These are phyloP conservation scores for Rhynchosporium secalis DNA, from an alignment of 2,329 filamentous ascomycete species.

Conservation along the genomic window DNA sequence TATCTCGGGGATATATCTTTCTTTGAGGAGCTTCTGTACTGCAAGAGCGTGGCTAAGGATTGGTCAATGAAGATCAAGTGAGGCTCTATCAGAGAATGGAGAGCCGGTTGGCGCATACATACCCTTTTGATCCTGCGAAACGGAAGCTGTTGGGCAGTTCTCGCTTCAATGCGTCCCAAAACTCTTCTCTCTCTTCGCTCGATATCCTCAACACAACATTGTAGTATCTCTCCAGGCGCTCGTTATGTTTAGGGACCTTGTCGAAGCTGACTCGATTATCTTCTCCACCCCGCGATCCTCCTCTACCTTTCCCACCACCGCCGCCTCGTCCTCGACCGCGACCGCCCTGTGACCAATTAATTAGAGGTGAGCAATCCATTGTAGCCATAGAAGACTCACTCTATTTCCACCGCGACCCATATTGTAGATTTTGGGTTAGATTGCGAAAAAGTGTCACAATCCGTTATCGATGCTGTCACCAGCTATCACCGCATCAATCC, in stretches of 20 bases:
- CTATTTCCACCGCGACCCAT: constrained; percentile 39
- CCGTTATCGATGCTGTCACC: constrained; percentile 4
- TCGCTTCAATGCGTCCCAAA: constrained; percentile 80
- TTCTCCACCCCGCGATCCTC: constrained; percentile 41
- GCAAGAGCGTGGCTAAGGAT: constrained; percentile 77
- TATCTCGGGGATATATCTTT: constrained; percentile 89
- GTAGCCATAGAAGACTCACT: constrained; percentile 27
- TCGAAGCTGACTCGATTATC: constrained; percentile 48
- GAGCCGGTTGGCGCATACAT: constrained; percentile 48
- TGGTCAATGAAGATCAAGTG: constrained; percentile 15
- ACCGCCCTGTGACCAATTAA: constrained; percentile 22
- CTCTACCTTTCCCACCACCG: constrained; percentile 28
- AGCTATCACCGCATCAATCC: constrained; percentile 13
- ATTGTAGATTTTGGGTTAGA: constrained; percentile 15
- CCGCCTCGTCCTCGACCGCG: constrained; percentile 30
- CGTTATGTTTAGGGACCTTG: constrained; percentile 74
- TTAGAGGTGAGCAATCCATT: constrained; percentile 2
- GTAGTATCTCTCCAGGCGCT: constrained; percentile 85
- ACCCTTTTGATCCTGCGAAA: constrained; percentile 94
- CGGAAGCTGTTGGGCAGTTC: constrained; percentile 97
- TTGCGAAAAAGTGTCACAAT: neutral
- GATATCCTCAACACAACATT: constrained; percentile 73
- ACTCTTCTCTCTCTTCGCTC: constrained; percentile 74
- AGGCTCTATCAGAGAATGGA: no score
- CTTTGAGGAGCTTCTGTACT: constrained; percentile 84